Percentiles rank a stretch among this genome's conserved stretches.
phyloP scores from a whole-genome alignment of 495 filamentous ascomycete genomes.

The Durotheca rogersii region DNA sequence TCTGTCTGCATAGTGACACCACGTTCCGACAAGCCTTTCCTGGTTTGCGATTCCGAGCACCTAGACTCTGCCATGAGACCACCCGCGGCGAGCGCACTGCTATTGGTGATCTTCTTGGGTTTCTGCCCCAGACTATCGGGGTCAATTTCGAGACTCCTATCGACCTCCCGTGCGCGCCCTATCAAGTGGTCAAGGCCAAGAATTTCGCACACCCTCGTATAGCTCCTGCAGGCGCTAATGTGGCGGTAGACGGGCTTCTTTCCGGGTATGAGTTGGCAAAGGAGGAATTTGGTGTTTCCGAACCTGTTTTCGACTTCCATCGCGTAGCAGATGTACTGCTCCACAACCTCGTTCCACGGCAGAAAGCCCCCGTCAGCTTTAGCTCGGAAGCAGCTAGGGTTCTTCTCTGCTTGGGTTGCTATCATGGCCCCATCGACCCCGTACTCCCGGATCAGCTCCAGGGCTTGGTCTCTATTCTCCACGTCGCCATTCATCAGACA shows the following conservation, averaged over 20 bases:
- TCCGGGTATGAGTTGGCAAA: constrained; percentile 82
- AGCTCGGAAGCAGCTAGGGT: constrained; percentile 77
- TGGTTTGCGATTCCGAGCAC: constrained; percentile 19
- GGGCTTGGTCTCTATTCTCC: constrained; percentile 62
- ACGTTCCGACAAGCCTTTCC: constrained; percentile 38
- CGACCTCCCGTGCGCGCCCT: constrained; percentile 59
- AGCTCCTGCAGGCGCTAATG: constrained; percentile 61
- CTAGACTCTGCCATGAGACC: constrained; percentile 36
- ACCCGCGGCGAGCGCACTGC: constrained; percentile 41
- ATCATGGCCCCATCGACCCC: constrained; percentile 96
- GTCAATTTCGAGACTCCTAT: constrained; percentile 61
- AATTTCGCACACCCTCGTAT: constrained; percentile 60
- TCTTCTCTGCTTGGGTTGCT: constrained; percentile 84
- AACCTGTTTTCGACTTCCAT: constrained; percentile 80
- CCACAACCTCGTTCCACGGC: constrained; percentile 72
- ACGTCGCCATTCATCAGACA: constrained; percentile 97
- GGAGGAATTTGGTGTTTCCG: constrained; percentile 86
- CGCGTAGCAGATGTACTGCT: constrained; percentile 67
- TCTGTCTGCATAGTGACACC: constrained; percentile 18
- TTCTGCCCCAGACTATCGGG: constrained; percentile 43
- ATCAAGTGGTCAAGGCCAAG: constrained; percentile 63
- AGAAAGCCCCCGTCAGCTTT: constrained; percentile 63
- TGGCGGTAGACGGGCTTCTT: constrained; percentile 61
- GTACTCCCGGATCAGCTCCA: constrained; percentile 67
- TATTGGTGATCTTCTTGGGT: constrained; percentile 48